Conservation (phyloP, 2,329 filamentous ascomycete species). For the Venturia effusa region DNA sequence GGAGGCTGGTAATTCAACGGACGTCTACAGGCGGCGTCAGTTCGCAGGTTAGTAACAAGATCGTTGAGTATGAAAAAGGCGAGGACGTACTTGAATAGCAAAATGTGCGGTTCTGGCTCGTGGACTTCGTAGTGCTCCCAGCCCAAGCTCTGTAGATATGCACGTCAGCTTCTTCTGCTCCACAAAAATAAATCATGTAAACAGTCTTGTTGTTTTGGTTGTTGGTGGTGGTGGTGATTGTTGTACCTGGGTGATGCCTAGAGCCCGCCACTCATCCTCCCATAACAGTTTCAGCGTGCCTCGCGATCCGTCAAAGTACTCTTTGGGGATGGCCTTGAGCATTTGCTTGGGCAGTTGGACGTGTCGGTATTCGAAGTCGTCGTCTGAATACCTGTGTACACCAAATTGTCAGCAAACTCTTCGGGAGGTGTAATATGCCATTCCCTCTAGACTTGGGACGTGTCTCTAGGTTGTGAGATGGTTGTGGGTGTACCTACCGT, state of each 20-base stretch:
- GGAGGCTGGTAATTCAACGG: constrained; percentile 77
- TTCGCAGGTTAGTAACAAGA: not conserved
- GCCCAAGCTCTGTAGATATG: constrained; percentile 74
- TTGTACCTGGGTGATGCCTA: constrained; percentile 90
- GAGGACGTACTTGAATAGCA: constrained; percentile 84
- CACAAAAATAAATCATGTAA: not conserved
- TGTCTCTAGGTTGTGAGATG: not conserved
- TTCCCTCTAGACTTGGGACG: not conserved
- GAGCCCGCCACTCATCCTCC: constrained; percentile 96
- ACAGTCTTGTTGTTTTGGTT: no score
- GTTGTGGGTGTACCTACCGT: constrained; percentile 45
- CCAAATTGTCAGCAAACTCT: not conserved
- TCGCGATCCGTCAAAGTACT: constrained; percentile 81
- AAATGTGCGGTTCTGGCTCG: constrained; percentile 94
- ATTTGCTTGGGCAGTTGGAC: constrained; percentile 96
- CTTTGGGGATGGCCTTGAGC: constrained; percentile 92
- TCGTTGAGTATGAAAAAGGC: not conserved
- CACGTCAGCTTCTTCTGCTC: not conserved
- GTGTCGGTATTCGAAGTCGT: constrained; percentile 91
- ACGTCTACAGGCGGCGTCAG: constrained; percentile 41
- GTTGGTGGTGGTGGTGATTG: no score
- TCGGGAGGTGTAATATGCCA: not conserved
- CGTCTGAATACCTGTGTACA: constrained; percentile 75
- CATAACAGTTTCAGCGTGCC: constrained; percentile 92
- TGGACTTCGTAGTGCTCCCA: constrained; percentile 99